Evolutionary conservation across 2,329 filamentous ascomycete genomes (phyloP).

Genomic region (Ceratocystis papillata): DNA sequence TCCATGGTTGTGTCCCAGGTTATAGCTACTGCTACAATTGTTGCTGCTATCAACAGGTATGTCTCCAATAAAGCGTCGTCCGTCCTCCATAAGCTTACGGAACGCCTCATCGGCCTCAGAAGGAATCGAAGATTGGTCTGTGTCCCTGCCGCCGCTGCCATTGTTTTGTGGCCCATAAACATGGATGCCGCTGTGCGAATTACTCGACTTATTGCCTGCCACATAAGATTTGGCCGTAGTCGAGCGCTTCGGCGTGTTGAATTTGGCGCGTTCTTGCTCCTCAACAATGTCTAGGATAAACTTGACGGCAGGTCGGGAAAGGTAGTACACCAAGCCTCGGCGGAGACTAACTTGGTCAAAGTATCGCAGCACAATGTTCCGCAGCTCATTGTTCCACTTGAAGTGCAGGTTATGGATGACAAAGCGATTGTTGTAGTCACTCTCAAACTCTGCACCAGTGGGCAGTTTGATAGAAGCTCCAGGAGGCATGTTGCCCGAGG

Average conservation of each 20-base stretch:
- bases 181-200: not conserved
- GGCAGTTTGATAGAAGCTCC: constrained; percentile 51
- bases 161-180: not conserved
- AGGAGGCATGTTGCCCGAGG: constrained; percentile 40
- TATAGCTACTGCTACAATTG: not conserved
- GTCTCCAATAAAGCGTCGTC: constrained; percentile 64
- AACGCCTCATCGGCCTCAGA: constrained; percentile 70
- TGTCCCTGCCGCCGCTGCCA: constrained; percentile 4
- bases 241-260: constrained; percentile 24
- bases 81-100: constrained; percentile 72
- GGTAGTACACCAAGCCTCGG: constrained; percentile 93
- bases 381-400: constrained; percentile 94
- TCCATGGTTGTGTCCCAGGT: constrained; percentile 12
- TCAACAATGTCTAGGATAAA: constrained; percentile 97
- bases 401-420: constrained; percentile 95
- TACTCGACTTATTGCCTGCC: constrained; percentile 13
- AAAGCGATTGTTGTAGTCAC: constrained; percentile 96
- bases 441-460: constrained; percentile 69
- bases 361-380: constrained; percentile 94
- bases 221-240: constrained; percentile 22
- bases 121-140: constrained; percentile 12
- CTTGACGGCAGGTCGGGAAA: constrained; percentile 89
- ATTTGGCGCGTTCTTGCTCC: constrained; percentile 69
- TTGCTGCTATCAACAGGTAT: constrained; percentile 3
- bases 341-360: constrained; percentile 95